Evolutionary conservation across 176 grass and related monocot genomes (phyloP).

Genomic region (Areca catechu): DNA sequence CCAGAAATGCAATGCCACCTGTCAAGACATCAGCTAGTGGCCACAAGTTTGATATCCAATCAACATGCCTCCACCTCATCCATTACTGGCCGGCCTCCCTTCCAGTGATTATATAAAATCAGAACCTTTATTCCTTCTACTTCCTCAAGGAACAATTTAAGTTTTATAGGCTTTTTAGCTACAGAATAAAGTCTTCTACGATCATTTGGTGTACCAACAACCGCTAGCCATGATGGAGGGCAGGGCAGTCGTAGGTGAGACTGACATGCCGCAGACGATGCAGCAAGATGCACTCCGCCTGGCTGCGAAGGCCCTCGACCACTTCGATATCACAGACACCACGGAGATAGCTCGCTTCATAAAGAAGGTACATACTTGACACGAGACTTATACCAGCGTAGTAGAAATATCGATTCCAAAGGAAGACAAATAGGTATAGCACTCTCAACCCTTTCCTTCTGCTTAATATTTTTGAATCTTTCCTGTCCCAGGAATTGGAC

Average conservation of each 20-base stretch:
- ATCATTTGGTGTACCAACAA: too few species aligned
- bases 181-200: too few species aligned
- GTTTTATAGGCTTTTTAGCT: too few species aligned
- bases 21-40: background rate
- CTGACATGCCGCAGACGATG: too few species aligned
- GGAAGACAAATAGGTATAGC: background rate
- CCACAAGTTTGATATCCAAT: background rate
- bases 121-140: background rate
- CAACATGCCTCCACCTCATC: background rate
- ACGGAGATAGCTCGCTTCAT: constrained; percentile 45
- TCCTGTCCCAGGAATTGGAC: constrained; percentile 39
- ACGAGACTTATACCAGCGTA: too few species aligned
- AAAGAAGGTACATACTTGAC: constrained; percentile 35
- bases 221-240: too few species aligned
- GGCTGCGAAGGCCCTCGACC: too few species aligned
- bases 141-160: background rate
- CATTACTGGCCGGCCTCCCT: background rate
- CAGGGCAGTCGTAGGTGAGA: too few species aligned
- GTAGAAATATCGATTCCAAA: background rate
- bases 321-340: constrained; percentile 3
- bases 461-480: background rate
- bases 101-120: constrained; percentile 1
- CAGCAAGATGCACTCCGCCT: too few species aligned
- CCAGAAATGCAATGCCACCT: background rate
- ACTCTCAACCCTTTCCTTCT: background rate